Conservation (phyloP, 2,329 filamentous ascomycete genomes). For the Acrocalymma vagum region DNA sequence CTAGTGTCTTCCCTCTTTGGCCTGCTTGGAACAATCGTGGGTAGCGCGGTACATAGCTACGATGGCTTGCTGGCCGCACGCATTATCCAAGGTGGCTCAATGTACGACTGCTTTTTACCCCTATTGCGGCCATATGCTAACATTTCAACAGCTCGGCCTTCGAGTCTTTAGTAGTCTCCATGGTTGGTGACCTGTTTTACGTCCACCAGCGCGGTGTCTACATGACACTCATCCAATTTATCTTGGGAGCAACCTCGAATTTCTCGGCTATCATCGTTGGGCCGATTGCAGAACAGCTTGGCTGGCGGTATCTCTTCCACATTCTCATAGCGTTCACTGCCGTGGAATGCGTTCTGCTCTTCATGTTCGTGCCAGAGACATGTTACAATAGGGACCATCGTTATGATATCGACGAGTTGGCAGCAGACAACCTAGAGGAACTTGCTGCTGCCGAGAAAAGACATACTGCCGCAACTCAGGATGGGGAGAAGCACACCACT, state of each 20-base stretch:
- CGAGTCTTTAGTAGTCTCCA: conserved; percentile 44
- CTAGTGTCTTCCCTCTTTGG: conserved; percentile 41
- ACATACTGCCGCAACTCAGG: conserved; percentile 14
- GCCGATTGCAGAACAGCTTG: conserved; percentile 43
- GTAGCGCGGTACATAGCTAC: conserved; percentile 36
- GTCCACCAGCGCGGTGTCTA: conserved; percentile 46
- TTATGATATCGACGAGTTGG: conserved; percentile 40
- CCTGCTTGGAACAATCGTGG: conserved; percentile 37
- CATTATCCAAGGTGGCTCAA: conserved; percentile 40
- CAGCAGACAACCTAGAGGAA: conserved; percentile 31
- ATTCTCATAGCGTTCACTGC: conserved; percentile 59
- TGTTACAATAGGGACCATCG: conserved; percentile 29
- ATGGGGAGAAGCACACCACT: conserved; percentile 14
- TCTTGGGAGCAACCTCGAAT: conserved; percentile 45
- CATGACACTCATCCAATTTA: conserved; percentile 46
- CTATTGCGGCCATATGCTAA: conserved; percentile 1
- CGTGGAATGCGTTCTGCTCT: conserved; percentile 52
- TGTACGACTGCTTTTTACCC: conserved; percentile 20
- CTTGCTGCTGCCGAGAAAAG: conserved; percentile 32
- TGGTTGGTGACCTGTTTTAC: conserved; percentile 47
- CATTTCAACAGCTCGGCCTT: conserved; percentile 34
- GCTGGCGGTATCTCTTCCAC: conserved; percentile 54
- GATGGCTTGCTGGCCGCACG: conserved; percentile 40
- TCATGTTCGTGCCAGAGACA: conserved; percentile 61
- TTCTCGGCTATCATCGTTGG: conserved; percentile 47